Conservation (phyloP, 2,329 filamentous ascomycete species). For the Harringtonia lauricola region DNA sequence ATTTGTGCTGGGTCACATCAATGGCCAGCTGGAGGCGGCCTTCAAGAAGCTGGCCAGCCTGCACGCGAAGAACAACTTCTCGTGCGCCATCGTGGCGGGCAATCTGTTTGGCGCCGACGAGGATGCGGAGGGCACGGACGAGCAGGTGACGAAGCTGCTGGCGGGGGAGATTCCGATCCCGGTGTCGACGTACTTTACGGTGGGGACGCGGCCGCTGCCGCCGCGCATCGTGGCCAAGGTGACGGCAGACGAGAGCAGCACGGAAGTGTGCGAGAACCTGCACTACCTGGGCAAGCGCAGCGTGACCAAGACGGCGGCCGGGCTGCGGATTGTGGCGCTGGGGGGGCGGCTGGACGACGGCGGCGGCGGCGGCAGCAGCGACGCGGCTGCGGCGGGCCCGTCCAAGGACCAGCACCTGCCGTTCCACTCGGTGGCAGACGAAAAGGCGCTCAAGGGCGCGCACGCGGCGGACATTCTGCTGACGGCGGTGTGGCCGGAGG, state of each 20-base stretch:
- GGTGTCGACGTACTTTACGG: constrained; percentile 81
- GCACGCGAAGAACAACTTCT: constrained; percentile 79
- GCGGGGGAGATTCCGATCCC: constrained; percentile 63
- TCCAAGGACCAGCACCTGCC: constrained; percentile 67
- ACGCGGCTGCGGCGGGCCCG: constrained; percentile 27
- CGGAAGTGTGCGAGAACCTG: constrained; percentile 69
- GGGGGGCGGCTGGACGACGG: constrained; percentile 65
- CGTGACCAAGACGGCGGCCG: constrained; percentile 80
- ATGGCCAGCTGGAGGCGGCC: constrained; percentile 64
- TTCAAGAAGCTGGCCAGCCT: constrained; percentile 72
- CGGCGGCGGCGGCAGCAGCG: too few species aligned
- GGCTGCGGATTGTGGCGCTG: constrained; percentile 75
- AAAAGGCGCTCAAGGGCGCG: constrained; percentile 62
- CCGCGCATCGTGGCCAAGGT: constrained; percentile 55
- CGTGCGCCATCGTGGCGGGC: constrained; percentile 73
- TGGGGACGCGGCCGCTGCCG: constrained; percentile 66
- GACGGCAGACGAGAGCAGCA: constrained; percentile 29
- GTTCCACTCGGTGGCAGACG: constrained; percentile 67
- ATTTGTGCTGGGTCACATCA: constrained; percentile 72
- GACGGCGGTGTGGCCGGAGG: constrained; percentile 75
- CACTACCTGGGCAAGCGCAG: constrained; percentile 82
- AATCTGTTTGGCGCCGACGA: constrained; percentile 63
- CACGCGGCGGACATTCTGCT: constrained; percentile 77
- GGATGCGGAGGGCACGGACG: constrained; percentile 31
- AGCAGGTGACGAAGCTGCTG: constrained; percentile 52